Evolutionary conservation across 148 eudicot species (phyloP).

Genomic region (Salicornia ramosissima): DNA sequence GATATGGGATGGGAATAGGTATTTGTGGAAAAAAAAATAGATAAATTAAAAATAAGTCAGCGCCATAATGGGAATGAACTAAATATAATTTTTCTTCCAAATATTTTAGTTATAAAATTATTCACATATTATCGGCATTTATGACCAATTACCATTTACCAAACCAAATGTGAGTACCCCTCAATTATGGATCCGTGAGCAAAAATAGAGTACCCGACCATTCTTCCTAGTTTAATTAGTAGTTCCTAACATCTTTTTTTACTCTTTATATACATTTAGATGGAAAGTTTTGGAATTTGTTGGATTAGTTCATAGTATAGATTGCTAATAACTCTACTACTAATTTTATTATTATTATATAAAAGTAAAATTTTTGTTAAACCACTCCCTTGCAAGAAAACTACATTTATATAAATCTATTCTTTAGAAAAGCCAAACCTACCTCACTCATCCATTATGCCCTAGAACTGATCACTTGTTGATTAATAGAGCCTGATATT

Average conservation of each 20-base stretch:
- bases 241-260: constrained; percentile 13
- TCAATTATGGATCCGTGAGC: too few relatives aligned
- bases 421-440: constrained; percentile 10
- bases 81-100: too few relatives aligned
- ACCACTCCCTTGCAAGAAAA: constrained; percentile 14
- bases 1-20: too few relatives aligned
- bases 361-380: constrained; percentile 10
- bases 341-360: neutral
- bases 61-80: too few relatives aligned
- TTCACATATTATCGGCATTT: too few relatives aligned
- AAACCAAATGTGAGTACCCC: too few relatives aligned
- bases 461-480: neutral
- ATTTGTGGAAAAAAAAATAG: too few relatives aligned
- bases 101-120: too few relatives aligned
- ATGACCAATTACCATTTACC: too few relatives aligned
- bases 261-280: neutral
- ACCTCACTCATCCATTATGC: constrained; percentile 11
- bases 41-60: too few relatives aligned
- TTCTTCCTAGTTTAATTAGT: too few relatives aligned
- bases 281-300: constrained; percentile 12
- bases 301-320: constrained; percentile 11
- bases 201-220: too few relatives aligned
- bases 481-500: neutral
- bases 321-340: neutral
- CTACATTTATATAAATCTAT: neutral